Evolutionary conservation across 2,329 filamentous ascomycete genomes (phyloP).

Genomic region (Trichoderma sp.): DNA sequence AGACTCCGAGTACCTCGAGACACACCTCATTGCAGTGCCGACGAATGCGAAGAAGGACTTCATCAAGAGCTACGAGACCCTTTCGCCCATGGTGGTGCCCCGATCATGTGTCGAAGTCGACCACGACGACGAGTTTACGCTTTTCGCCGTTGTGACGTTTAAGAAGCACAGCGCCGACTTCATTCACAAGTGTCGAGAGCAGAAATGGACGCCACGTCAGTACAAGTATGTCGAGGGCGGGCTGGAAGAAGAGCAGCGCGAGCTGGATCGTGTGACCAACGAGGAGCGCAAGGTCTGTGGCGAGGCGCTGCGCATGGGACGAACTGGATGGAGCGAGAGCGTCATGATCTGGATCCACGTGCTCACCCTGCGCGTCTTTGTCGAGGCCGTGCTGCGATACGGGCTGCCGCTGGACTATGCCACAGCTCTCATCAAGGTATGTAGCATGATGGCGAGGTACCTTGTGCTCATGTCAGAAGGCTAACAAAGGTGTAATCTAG

Average conservation of each 20-base stretch:
- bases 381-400: slow-evolving; percentile 96
- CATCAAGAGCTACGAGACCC: slow-evolving; percentile 81
- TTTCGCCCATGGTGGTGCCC: slow-evolving; percentile 90
- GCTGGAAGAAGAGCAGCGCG: slow-evolving; percentile 82
- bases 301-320: slow-evolving; percentile 81
- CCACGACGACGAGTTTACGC: slow-evolving; percentile 83
- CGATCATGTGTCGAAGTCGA: slow-evolving; percentile 80
- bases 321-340: slow-evolving; percentile 93
- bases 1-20: slow-evolving; percentile 95
- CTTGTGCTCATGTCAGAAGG: too few relatives aligned
- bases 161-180: slow-evolving; percentile 90
- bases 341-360: slow-evolving; percentile 97
- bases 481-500: slow-evolving; percentile 48
- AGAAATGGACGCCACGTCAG: slow-evolving; percentile 92
- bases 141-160: slow-evolving; percentile 89
- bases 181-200: slow-evolving; percentile 85
- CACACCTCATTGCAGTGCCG: slow-evolving; percentile 89
- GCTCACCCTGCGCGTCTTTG: slow-evolving; percentile 87
- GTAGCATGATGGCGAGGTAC: slow-evolving; percentile 35
- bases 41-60: slow-evolving; percentile 82
- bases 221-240: slow-evolving; percentile 92
- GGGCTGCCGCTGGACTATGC: slow-evolving; percentile 90
- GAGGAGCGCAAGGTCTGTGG: slow-evolving; percentile 93
- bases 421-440: slow-evolving; percentile 79
- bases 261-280: slow-evolving; percentile 77